Evolutionary conservation across 2,329 filamentous ascomycete genomes (phyloP).

Genomic region (Fusarium sp.): DNA sequence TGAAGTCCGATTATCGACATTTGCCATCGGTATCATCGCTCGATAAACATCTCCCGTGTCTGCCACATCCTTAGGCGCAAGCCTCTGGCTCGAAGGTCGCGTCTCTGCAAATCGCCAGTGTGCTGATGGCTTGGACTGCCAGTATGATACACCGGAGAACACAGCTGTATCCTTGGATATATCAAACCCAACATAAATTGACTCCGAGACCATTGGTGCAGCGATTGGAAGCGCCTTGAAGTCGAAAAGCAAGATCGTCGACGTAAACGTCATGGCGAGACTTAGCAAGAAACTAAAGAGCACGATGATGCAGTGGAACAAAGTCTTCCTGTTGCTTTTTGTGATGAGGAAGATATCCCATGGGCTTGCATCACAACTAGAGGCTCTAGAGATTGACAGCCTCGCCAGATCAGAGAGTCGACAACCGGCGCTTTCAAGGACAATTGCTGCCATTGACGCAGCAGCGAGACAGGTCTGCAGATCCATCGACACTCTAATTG

Average conservation of each 20-base stretch:
- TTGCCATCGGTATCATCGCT: background rate
- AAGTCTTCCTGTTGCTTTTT: fast-evolving
- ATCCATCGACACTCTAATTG: background rate
- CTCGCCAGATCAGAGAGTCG: background rate
- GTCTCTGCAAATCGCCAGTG: constrained; percentile 4
- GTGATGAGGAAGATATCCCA: background rate
- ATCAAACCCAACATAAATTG: background rate
- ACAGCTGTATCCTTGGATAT: background rate
- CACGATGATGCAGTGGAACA: background rate
- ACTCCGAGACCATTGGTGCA: background rate
- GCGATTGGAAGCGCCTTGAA: background rate
- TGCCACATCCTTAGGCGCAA: background rate
- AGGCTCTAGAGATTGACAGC: background rate
- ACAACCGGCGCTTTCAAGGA: background rate
- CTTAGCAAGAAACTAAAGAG: background rate
- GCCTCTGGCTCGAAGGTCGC: background rate
- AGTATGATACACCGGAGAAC: background rate
- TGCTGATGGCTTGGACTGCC: background rate
- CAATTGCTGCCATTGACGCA: constrained; percentile 9
- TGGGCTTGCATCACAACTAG: background rate
- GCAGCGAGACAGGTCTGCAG: background rate
- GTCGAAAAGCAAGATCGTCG: constrained; percentile 14
- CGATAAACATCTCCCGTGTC: constrained; percentile 7
- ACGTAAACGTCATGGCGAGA: background rate
- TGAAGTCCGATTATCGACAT: background rate